These are phyloP conservation scores for Aspergillus ochraceus DNA, from an alignment of 2,329 filamentous ascomycete genomes.

Conservation along the genomic window DNA sequence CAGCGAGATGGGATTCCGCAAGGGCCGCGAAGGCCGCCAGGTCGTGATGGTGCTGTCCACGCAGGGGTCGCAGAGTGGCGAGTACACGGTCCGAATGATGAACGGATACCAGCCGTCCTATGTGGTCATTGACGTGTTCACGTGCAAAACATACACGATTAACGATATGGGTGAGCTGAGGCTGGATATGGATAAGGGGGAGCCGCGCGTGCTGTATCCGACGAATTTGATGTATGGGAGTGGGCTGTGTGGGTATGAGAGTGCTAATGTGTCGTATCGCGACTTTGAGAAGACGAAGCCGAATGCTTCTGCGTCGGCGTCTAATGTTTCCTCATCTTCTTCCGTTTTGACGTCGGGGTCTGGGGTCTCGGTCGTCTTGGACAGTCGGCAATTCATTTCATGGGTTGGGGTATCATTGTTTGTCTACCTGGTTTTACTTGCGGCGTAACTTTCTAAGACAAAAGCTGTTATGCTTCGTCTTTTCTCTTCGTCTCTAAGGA, in stretches of 20 bases:
- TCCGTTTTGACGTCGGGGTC: background rate
- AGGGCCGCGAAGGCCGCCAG: slow-evolving; percentile 43
- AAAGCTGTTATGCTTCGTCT: too few species aligned
- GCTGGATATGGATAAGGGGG: slow-evolving; percentile 30
- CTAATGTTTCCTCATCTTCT: background rate
- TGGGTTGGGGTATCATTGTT: background rate
- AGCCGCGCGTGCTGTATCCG: slow-evolving; percentile 34
- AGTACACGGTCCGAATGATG: slow-evolving; percentile 32
- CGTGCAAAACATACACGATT: slow-evolving; percentile 28
- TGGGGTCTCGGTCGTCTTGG: background rate
- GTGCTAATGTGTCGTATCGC: slow-evolving; percentile 4
- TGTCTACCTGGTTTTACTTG: background rate
- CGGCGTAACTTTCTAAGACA: background rate
- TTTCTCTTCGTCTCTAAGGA: too few species aligned
- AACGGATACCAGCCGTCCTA: slow-evolving; percentile 27
- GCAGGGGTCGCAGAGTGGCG: slow-evolving; percentile 32
- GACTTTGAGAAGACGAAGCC: slow-evolving; percentile 1
- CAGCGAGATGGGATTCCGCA: slow-evolving; percentile 46
- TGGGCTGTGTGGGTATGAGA: slow-evolving; percentile 29
- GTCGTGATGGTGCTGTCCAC: slow-evolving; percentile 48
- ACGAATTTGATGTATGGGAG: slow-evolving; percentile 28
- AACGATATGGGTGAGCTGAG: slow-evolving; percentile 24
- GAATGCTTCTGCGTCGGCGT: background rate
- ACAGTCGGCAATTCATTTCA: background rate
- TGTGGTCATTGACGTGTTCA: slow-evolving; percentile 28